Conservation (phyloP, 2,329 filamentous ascomycete genomes). For the Calonectria montana region DNA sequence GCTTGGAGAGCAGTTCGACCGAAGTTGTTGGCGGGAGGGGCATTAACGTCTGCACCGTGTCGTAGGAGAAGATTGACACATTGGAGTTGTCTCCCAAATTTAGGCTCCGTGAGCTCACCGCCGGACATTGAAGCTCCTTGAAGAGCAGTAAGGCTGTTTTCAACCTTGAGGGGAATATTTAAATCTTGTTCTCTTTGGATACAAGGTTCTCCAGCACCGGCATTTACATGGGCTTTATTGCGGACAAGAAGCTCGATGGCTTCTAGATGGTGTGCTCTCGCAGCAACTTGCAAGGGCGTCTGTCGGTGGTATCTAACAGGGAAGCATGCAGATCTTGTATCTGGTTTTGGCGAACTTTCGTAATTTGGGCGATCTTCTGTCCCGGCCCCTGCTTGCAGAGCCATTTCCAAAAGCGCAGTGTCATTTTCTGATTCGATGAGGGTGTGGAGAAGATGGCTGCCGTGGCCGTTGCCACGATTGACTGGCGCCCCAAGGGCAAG, state of each 20-base stretch:
- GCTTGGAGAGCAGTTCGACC: neutral
- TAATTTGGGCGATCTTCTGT: no score
- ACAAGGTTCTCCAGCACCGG: no score
- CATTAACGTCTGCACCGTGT: neutral
- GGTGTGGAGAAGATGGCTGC: neutral
- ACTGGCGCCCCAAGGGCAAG: neutral
- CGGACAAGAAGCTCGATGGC: no score
- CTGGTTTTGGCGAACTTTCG: neutral
- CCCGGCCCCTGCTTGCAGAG: neutral
- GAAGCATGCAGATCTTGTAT: neutral
- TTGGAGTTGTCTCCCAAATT: neutral
- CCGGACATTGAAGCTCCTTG: no score
- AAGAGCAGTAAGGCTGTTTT: no score
- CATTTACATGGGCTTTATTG: no score
- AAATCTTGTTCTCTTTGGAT: no score
- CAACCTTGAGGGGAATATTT: no score
- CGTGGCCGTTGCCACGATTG: neutral
- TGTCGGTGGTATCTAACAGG: neutral
- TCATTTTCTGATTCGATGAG: neutral
- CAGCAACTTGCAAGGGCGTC: no score
- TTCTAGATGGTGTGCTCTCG: no score
- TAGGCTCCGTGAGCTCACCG: neutral
- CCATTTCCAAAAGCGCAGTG: neutral
- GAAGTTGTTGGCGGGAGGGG: neutral
- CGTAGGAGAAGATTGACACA: neutral